Percentiles rank a stretch among this genome's conserved stretches.
Evolutionary conservation across 768 basidiomycete genomes (phyloP).

Genomic region (Leccinum barrowsii): DNA sequence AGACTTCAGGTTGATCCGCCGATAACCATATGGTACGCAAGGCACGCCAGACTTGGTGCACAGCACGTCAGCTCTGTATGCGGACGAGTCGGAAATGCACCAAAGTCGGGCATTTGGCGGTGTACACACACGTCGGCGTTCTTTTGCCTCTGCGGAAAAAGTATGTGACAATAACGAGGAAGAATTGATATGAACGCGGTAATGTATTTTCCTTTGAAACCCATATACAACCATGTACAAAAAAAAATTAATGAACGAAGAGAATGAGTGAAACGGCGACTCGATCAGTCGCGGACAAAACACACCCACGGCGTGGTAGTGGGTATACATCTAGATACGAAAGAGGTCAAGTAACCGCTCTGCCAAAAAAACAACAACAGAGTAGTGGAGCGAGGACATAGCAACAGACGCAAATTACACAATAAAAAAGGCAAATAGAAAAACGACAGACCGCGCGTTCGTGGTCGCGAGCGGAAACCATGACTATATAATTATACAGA

Average conservation of each 20-base stretch:
- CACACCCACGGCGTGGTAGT: neutral
- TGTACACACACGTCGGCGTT: neutral
- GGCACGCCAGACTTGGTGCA: neutral
- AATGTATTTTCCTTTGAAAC: neutral
- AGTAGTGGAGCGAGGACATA: neutral
- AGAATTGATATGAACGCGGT: neutral
- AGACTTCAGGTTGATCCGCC: neutral
- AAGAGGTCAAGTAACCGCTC: neutral
- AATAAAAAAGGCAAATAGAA: constrained; percentile 24
- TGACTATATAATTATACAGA: constrained; percentile 8
- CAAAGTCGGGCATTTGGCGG: neutral
- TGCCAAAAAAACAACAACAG: constrained; percentile 1
- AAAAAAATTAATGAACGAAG: neutral
- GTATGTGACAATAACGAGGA: neutral
- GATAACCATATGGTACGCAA: neutral
- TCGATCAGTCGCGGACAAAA: neutral
- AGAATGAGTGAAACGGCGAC: neutral
- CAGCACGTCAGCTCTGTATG: neutral
- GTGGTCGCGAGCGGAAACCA: constrained; percentile 12
- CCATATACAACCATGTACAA: constrained; percentile 1
- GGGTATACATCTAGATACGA: constrained; percentile 10
- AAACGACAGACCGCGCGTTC: constrained; percentile 7
- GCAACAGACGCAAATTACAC: constrained; percentile 17
- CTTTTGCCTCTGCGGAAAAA: neutral
- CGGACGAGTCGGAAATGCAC: neutral